Percentiles rank a stretch among this genome's conserved stretches.
These are phyloP conservation scores for Dinochytrium kinnereticum DNA, from an alignment of 371 early-diverging fungal genomes.

Conservation along the genomic window DNA sequence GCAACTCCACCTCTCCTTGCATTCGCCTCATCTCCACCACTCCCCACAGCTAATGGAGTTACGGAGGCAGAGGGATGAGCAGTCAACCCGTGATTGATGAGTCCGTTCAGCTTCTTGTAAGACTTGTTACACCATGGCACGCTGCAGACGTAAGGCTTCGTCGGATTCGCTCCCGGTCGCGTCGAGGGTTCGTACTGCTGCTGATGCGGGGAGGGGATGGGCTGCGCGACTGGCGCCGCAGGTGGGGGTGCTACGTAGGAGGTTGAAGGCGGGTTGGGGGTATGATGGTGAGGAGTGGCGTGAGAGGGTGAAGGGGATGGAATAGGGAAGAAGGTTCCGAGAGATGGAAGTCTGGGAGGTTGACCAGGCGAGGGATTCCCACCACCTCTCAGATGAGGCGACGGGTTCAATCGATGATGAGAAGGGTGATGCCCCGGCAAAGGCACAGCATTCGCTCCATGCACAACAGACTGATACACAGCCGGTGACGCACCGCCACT, in stretches of 20 bases:
- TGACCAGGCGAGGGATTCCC: neutral
- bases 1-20: neutral
- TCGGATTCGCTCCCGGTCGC: neutral
- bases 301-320: neutral
- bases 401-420: no score
- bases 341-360: neutral
- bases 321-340: neutral
- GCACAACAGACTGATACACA: no score
- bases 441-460: no score
- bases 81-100: constrained; percentile 41
- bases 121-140: constrained; percentile 28
- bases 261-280: no score
- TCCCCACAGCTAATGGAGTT: neutral
- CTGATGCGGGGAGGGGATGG: no score
- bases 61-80: constrained; percentile 27
- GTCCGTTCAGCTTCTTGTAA: constrained; percentile 47
- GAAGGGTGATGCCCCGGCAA: no score
- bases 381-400: no score
- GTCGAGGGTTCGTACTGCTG: no score
- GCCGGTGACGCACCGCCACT: no score
- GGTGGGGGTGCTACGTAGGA: no score
- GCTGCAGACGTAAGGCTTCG: constrained; percentile 22
- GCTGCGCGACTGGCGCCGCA: no score
- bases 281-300: no score
- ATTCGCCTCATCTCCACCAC: neutral